Base-by-base conservation (phyloP, 768 basidiomycete species). In the Fistulinella prunicolor region DNA sequence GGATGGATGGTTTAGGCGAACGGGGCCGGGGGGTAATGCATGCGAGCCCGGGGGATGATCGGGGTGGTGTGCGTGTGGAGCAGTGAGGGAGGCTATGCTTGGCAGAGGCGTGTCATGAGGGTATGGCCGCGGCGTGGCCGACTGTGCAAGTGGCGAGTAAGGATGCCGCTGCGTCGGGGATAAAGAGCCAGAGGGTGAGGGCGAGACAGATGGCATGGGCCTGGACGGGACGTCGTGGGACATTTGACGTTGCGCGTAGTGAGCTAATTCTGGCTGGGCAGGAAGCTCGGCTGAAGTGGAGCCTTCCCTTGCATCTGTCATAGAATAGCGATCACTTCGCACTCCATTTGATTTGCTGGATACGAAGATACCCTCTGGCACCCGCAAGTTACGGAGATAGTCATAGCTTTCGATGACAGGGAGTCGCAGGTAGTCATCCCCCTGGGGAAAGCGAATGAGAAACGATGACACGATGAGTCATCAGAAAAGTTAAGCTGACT, bases 381-480 rank as follows among this genome's bases (percentile, higher is more conserved):
- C 80, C 17, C 75, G 76, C 47, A 91, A 73, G 50, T 69, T 74
- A 47, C 82, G 80, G 49, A 91, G 77, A 61, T 87, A 84, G 28
- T 86, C 80, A 55, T 88, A 89, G 58, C 80, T 76, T 50, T 89
- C 86, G 42, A 89, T 74, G 24, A 85, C 79, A 16, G 89, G 88
- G 22, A 91, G 73, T 29, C 77, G 76, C 9, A 74, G 70, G 58
- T 86, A 87, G 62, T 88, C 86, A 53, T 79, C 78, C 12, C 79
- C 82, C 86, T 88, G 51, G 46, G 28, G n/a, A 10, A 38, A 14
- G 17, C 16, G 19, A 21, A 41, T 60, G 35, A 59, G 57, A 50
- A 32, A 28, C 17, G 22, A 35, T 6, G 20, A 24, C 24, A 6
- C 20, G 41, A 19, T 4, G 16, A 13, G 22, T 46, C 38, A 49